These are phyloP conservation scores for Xylaria curta DNA, from an alignment of 495 filamentous ascomycete genomes.

Conservation along the genomic window DNA sequence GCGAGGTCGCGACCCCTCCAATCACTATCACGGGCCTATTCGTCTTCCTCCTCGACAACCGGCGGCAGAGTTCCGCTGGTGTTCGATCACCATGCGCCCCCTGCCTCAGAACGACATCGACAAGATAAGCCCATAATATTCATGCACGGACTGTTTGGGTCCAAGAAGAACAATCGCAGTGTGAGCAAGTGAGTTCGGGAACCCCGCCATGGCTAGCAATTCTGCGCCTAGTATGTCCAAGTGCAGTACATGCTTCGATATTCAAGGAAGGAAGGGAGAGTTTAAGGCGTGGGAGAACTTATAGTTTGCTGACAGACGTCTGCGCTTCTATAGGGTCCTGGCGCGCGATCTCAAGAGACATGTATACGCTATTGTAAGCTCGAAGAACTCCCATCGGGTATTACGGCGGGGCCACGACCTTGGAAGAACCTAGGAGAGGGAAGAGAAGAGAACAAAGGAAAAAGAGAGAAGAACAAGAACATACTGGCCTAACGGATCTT, in stretches of 20 bases:
- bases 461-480: background rate
- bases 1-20: conserved; percentile 1
- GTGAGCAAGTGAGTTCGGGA: conserved; percentile 87
- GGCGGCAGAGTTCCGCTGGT: conserved; percentile 50
- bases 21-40: background rate
- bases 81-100: conserved; percentile 65
- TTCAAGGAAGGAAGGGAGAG: background rate
- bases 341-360: conserved; percentile 80
- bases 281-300: background rate
- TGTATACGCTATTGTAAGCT: conserved; percentile 81
- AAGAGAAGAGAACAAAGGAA: background rate
- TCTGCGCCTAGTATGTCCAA: background rate
- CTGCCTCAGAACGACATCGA: conserved; percentile 42
- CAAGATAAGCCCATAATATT: conserved; percentile 77
- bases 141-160: conserved; percentile 94
- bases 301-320: conserved; percentile 26
- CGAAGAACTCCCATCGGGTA: background rate
- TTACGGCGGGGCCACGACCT: background rate
- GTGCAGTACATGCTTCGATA: background rate
- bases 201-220: background rate
- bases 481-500: conserved; percentile 26
- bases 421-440: too few relatives aligned
- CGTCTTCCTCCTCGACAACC: conserved; percentile 14
- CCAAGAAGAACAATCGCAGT: conserved; percentile 92
- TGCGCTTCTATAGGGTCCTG: conserved; percentile 64